Percentiles rank a stretch among this genome's conserved stretches.
These are phyloP conservation scores for Rhodotorula mucilaginosa DNA, from an alignment of 1,284 basidiomycete species.

Conservation along the genomic window DNA sequence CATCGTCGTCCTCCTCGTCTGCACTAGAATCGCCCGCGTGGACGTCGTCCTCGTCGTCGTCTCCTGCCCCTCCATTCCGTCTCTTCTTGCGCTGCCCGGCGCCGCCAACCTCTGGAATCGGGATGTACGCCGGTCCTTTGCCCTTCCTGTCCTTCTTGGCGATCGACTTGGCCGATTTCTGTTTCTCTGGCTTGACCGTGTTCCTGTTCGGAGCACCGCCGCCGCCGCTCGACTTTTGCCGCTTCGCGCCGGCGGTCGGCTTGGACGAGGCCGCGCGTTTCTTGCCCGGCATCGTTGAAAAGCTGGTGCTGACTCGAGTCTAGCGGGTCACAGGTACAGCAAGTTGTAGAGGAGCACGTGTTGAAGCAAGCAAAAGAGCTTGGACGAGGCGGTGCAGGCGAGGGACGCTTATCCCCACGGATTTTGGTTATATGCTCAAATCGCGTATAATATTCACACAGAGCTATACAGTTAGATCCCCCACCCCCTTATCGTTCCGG, in stretches of 20 bases:
- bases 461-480: neutral
- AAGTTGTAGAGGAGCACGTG: neutral
- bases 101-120: conserved; percentile 6
- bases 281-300: conserved; percentile 27
- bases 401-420: neutral
- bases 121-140: conserved; percentile 35
- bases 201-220: neutral
- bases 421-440: too few relatives aligned
- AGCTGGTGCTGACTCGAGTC: neutral
- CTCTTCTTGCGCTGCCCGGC: conserved; percentile 3
- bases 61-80: neutral
- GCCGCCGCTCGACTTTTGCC: conserved; percentile 21
- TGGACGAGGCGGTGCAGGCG: conserved; percentile 8
- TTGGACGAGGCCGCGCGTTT: conserved; percentile 25
- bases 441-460: too few relatives aligned
- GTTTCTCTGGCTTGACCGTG: neutral
- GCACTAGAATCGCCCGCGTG: conserved; percentile 11
- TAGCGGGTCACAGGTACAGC: neutral
- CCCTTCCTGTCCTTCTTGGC: conserved; percentile 38
- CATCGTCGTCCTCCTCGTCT: conserved; percentile 1
- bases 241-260: conserved; percentile 27
- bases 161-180: neutral
- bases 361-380: neutral
- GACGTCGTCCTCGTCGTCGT: conserved; percentile 7
- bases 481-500: neutral